Base-by-base conservation (phyloP, 768 basidiomycete species). In the Lactarius hatsudake region DNA sequence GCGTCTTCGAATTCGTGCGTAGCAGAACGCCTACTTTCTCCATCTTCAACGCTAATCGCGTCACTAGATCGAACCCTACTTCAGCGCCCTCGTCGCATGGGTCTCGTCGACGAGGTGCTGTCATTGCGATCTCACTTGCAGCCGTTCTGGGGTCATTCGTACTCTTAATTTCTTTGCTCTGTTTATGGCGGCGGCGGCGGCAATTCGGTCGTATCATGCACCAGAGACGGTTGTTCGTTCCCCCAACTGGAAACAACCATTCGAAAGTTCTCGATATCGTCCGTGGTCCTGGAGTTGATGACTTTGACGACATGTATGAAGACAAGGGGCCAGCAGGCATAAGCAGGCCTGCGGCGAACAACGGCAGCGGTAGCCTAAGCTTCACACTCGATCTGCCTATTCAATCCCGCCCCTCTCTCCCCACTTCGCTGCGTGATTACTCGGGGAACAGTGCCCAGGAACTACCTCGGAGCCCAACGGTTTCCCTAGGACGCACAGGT, bases 101-200 rank as follows among this genome's bases (percentile, higher is more conserved):
- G 5, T 66, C 83, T 2, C 77, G 77, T 2, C 77, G 77, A 67
- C 77, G 77, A 67, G 88, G 89, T 53, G 86, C 88, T 2, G 85
- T 90, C 62, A 89, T 88, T 23, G 90, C 88, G 0, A 78, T 89
- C 36, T 82, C 81, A 12, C 79, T 91, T 2, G 87, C 84, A 3
- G 80, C 81, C 26, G 74, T 85, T 23, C 77, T 91, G 10, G 80
- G 82, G 32, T 78, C 86, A 71, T 62, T 87, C 34, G 66, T 86
- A 5, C 65, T 82, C 57, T 74, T 79, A 17, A 72, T 85, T 2
- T 80, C 81, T 67, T 83, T 78, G 69, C 78, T 81, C 65, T 77
- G 80, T 59, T 74, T 84, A 61, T 78, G 82, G 60, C 82, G 86
- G 36, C 76, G 77, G 13, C 83, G 85, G 17, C 83, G 81, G 15